phyloP scores from a whole-genome alignment of 306 rosid genomes.

The Vigna hirtella region DNA sequence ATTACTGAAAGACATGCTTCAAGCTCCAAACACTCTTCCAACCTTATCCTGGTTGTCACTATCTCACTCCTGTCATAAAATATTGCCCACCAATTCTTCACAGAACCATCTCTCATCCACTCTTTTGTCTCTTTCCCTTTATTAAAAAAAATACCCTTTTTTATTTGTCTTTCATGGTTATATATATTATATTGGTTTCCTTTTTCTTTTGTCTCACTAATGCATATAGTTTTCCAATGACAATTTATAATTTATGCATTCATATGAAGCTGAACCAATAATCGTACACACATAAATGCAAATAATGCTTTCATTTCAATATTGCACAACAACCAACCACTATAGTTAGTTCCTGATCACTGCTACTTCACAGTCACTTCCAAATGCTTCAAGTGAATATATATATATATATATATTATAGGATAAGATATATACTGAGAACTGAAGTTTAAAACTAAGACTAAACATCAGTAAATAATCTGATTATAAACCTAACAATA shows the following conservation, averaged over 20 bases:
- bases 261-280: too few relatives aligned
- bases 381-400: slow-evolving; percentile 28
- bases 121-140: too few relatives aligned
- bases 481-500: too few relatives aligned
- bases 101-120: slow-evolving; percentile 53
- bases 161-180: too few relatives aligned
- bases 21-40: slow-evolving; percentile 30
- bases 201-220: too few relatives aligned
- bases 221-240: too few relatives aligned
- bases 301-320: background rate
- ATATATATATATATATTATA: background rate
- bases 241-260: too few relatives aligned
- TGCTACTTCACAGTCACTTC: background rate
- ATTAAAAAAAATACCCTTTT: too few relatives aligned
- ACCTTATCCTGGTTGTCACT: slow-evolving; percentile 39
- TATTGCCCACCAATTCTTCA: slow-evolving; percentile 17
- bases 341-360: slow-evolving; percentile 8
- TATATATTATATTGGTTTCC: too few relatives aligned
- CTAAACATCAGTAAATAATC: too few relatives aligned
- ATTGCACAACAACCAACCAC: slow-evolving; percentile 27
- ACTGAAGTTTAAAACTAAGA: too few relatives aligned
- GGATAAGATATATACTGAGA: too few relatives aligned
- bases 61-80: slow-evolving; percentile 33
- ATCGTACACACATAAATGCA: background rate
- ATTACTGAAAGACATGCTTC: slow-evolving; percentile 47